Evolutionary conservation across 164 flowering plant species (phyloP).

Genomic region (Pachysandra terminalis): DNA sequence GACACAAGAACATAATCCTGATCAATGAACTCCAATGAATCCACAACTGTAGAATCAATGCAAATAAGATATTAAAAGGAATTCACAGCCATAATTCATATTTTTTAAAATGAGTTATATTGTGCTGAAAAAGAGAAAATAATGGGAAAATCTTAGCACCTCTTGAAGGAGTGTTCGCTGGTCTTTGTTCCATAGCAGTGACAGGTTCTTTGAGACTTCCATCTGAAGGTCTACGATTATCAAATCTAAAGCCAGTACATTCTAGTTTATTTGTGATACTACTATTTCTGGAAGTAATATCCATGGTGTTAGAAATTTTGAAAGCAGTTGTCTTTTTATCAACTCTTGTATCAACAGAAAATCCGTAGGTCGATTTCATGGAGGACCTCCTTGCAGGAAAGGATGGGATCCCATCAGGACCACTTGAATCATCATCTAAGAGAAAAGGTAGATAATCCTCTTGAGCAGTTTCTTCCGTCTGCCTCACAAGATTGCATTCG

Average conservation of each 20-base stretch:
- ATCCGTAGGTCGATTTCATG: slow-evolving; percentile 45
- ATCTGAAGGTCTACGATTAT: slow-evolving; percentile 30
- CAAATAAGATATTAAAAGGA: slow-evolving; percentile 15
- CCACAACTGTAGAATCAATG: slow-evolving; percentile 44
- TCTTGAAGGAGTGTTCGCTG: slow-evolving; percentile 33
- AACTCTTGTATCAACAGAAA: slow-evolving; percentile 38
- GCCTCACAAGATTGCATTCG: slow-evolving; percentile 35
- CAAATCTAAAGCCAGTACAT: slow-evolving; percentile 27
- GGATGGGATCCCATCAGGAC: slow-evolving; percentile 62
- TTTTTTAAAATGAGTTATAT: slow-evolving; percentile 1
- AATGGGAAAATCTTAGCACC: slow-evolving; percentile 35
- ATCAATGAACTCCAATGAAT: slow-evolving; percentile 70
- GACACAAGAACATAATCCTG: slow-evolving; percentile 94
- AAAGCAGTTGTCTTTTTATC: slow-evolving; percentile 29
- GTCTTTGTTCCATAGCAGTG: slow-evolving; percentile 30
- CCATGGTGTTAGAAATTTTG: slow-evolving; percentile 31
- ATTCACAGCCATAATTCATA: neutral
- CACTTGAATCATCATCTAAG: slow-evolving; percentile 72
- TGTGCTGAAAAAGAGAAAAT: slow-evolving; percentile 10
- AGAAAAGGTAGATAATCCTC: slow-evolving; percentile 78
- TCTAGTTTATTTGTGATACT: slow-evolving; percentile 26
- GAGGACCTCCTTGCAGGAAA: slow-evolving; percentile 36
- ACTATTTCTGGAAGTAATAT: slow-evolving; percentile 32
- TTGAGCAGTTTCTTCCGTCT: slow-evolving; percentile 54
- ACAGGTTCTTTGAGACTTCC: slow-evolving; percentile 33